phyloP scores from a whole-genome alignment of 2,329 filamentous ascomycete genomes.

The Neocatenulostroma microsporum region DNA sequence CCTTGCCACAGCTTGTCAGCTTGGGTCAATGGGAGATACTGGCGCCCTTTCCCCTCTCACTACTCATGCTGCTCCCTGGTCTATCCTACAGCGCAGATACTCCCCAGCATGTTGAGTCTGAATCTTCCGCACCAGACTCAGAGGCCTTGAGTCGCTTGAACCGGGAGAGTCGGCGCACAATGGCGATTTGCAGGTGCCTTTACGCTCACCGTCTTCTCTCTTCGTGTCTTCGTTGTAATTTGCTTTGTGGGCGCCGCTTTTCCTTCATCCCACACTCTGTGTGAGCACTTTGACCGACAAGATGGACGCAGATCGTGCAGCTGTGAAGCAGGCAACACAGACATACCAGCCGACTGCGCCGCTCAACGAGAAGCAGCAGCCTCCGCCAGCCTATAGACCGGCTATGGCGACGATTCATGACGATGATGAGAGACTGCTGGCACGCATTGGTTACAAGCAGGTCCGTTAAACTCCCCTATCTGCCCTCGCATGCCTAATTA shows the following conservation, averaged over 20 bases:
- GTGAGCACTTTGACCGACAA: slow-evolving; percentile 1
- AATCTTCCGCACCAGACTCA: no score
- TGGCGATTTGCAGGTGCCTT: no score
- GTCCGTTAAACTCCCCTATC: slow-evolving; percentile 32
- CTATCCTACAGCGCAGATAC: no score
- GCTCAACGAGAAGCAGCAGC: slow-evolving; percentile 1
- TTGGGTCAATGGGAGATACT: slow-evolving; percentile 2
- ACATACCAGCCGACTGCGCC: background rate
- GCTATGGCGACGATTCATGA: slow-evolving; percentile 28
- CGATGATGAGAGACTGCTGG: slow-evolving; percentile 53
- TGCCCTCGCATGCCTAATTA: background rate
- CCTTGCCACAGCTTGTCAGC: no score
- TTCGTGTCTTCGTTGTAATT: no score
- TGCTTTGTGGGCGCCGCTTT: no score
- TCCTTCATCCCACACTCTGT: background rate
- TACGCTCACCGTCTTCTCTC: no score
- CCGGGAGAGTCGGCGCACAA: no score
- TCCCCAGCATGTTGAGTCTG: no score
- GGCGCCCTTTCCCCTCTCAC: background rate
- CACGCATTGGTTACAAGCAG: slow-evolving; percentile 56
- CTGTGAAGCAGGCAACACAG: background rate
- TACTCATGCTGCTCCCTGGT: slow-evolving; percentile 5
- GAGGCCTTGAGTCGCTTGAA: no score
- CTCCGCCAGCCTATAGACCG: background rate
- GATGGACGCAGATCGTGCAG: slow-evolving; percentile 1